These are phyloP conservation scores for Citrus sinensis DNA, from an alignment of 345 rosid species.

Conservation along the genomic window DVS_A1.0 CM039169.1:3334001-3334500, in stretches of 20 bases:
- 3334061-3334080: constrained; percentile 80
- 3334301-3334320: constrained; percentile 87
- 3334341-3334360: not conserved
- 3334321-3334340: constrained; percentile 31
- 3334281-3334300: constrained; percentile 82
- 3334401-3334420: no score
- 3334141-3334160: not conserved
- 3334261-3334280: constrained; percentile 94
- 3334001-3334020: constrained; percentile 72
- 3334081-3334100: constrained; percentile 93
- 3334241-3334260: constrained; percentile 90
- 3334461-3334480: no score
- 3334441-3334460: no score
- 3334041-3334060: constrained; percentile 81
- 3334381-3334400: not conserved
- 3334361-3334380: not conserved
- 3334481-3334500: no score
- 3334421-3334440: no score
- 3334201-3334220: not conserved
- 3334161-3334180: not conserved
- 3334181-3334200: not conserved
- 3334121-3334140: constrained; percentile 57
- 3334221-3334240: constrained; percentile 48
- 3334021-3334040: constrained; percentile 78
- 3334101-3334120: constrained; percentile 88